Percentiles rank a stretch among this genome's conserved stretches.
phyloP scores from a whole-genome alignment of 2,329 filamentous ascomycete species.

The Westerdykella ornata region DNA sequence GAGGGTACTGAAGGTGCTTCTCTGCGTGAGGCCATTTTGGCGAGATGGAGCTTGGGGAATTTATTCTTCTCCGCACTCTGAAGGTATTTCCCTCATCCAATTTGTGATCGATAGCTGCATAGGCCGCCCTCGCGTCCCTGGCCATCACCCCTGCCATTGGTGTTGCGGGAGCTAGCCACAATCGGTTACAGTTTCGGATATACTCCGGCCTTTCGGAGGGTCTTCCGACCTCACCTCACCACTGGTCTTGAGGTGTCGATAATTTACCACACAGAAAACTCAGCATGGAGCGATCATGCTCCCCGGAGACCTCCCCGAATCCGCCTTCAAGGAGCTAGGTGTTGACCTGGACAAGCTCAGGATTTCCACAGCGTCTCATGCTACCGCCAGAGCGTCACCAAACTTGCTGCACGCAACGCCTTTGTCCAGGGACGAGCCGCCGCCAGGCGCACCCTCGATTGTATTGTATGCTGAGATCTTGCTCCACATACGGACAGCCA shows the following conservation, averaged over 20 bases:
- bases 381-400: conserved; percentile 19
- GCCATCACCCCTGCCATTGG: too few species aligned
- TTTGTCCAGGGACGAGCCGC: conserved; percentile 18
- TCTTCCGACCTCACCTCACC: not conserved
- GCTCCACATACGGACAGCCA: conserved; percentile 54
- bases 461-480: conserved; percentile 55
- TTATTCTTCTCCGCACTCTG: too few species aligned
- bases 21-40: not conserved
- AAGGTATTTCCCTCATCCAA: too few species aligned
- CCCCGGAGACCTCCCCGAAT: conserved; percentile 28
- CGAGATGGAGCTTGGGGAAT: not conserved
- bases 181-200: not conserved
- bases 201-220: not conserved
- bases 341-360: conserved; percentile 26
- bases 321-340: conserved; percentile 32
- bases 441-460: conserved; percentile 28
- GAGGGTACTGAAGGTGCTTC: conserved; percentile 12
- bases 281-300: conserved; percentile 22
- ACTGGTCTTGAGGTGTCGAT: not conserved
- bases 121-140: too few species aligned
- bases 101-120: too few species aligned
- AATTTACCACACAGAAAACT: not conserved
- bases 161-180: not conserved
- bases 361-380: conserved; percentile 29
- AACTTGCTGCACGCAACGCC: conserved; percentile 25